These are phyloP conservation scores for Meira nashicola DNA, from an alignment of 1,284 basidiomycete genomes.

Conservation along the genomic window DNA sequence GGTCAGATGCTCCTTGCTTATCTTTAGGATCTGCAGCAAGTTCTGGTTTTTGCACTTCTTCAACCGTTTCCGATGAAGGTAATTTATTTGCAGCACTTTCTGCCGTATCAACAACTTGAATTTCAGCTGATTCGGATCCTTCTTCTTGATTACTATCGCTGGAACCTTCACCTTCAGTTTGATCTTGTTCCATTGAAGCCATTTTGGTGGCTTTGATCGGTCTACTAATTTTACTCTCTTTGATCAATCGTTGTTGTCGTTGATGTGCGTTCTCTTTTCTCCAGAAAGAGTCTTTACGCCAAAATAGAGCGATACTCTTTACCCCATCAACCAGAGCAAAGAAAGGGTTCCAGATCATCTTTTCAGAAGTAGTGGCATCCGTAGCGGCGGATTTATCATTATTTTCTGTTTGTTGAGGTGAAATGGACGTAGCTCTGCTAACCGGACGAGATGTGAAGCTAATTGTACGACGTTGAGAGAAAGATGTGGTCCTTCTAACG, in stretches of 20 bases:
- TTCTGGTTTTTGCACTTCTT: too few relatives aligned
- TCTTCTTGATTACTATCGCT: not conserved
- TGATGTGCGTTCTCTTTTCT: constrained; percentile 29
- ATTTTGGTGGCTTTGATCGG: constrained; percentile 2
- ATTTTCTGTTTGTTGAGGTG: not conserved
- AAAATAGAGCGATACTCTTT: constrained; percentile 27
- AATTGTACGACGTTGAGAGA: constrained; percentile 15
- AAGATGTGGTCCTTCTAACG: constrained; percentile 26
- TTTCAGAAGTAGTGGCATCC: not conserved
- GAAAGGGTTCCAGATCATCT: constrained; percentile 33
- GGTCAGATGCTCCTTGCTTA: too few relatives aligned
- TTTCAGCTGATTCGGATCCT: not conserved
- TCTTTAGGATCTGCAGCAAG: too few relatives aligned
- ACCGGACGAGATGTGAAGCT: constrained; percentile 15
- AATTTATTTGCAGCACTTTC: too few relatives aligned
- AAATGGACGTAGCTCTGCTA: not conserved
- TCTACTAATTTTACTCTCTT: not conserved
- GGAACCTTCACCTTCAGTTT: too few relatives aligned
- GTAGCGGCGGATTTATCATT: constrained; percentile 10
- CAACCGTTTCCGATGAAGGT: too few relatives aligned
- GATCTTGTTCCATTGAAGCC: not conserved
- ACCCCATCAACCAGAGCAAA: constrained; percentile 21
- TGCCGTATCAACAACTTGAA: too few relatives aligned
- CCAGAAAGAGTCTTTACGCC: constrained; percentile 41
- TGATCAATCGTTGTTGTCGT: not conserved